phyloP scores from a whole-genome alignment of 2,329 filamentous ascomycete genomes.

The Nothopassalora personata region DNA sequence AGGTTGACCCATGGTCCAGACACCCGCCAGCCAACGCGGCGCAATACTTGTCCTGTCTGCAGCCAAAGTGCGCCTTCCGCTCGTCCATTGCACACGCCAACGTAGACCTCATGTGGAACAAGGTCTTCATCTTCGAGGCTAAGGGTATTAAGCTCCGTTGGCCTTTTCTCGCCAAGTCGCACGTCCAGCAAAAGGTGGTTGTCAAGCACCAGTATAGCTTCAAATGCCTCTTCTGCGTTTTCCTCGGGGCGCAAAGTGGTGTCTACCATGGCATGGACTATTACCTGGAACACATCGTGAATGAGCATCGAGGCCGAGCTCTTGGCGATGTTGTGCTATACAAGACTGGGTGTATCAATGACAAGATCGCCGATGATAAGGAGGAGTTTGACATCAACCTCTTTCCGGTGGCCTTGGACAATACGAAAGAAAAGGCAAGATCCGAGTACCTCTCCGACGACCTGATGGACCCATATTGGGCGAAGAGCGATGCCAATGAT shows the following conservation, averaged over 20 bases:
- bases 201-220: conserved; percentile 32
- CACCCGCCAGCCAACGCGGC: conserved; percentile 25
- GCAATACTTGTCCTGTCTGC: conserved; percentile 36
- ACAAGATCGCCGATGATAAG: conserved; percentile 33
- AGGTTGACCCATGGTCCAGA: conserved; percentile 21
- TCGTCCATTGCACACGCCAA: conserved; percentile 34
- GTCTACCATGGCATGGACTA: conserved; percentile 38
- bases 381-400: conserved; percentile 49
- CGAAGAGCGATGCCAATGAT: conserved; percentile 21
- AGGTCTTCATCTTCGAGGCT: conserved; percentile 18
- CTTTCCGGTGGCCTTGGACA: conserved; percentile 24
- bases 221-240: conserved; percentile 46
- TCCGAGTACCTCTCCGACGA: conserved; percentile 22
- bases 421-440: conserved; percentile 5
- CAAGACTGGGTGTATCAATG: conserved; percentile 41
- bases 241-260: conserved; percentile 32
- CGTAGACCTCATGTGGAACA: conserved; percentile 27
- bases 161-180: conserved; percentile 45
- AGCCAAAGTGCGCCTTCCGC: conserved; percentile 42
- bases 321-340: conserved; percentile 36
- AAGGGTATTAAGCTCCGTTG: conserved; percentile 42
- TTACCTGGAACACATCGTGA: conserved; percentile 42
- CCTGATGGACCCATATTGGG: conserved; percentile 15
- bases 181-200: conserved; percentile 36
- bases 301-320: conserved; percentile 31